These are phyloP conservation scores for Aspergillus fumigatus DNA, from an alignment of 2,329 filamentous ascomycete species.

Conservation along the genomic window DNA sequence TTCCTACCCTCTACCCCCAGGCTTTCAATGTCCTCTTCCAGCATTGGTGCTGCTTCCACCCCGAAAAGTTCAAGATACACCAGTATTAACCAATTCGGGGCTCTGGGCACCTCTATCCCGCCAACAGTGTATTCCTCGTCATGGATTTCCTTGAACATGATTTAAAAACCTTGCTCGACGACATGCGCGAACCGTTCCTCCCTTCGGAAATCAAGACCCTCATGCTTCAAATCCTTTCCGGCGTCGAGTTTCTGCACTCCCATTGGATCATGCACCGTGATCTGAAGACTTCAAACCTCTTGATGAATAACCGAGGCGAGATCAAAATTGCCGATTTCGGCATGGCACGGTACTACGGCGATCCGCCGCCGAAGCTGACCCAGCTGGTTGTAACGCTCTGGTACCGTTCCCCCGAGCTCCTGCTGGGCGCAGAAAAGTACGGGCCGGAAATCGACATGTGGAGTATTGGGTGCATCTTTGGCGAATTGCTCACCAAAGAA, in stretches of 20 bases:
- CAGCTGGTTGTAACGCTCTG: conserved; percentile 94
- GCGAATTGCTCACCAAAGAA: conserved; percentile 77
- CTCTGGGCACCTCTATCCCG: conserved; percentile 6
- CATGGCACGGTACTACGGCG: conserved; percentile 86
- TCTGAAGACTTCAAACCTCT: conserved; percentile 87
- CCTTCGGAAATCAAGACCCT: conserved; percentile 90
- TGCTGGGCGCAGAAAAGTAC: conserved; percentile 76
- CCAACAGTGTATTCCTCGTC: conserved; percentile 75
- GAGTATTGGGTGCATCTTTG: conserved; percentile 95
- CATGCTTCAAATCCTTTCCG: conserved; percentile 73
- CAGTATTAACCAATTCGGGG: conserved; percentile 30
- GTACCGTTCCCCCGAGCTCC: conserved; percentile 89
- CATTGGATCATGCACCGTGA: conserved; percentile 92
- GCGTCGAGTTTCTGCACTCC: conserved; percentile 78
- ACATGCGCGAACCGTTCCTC: conserved; percentile 91
- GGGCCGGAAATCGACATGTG: conserved; percentile 81
- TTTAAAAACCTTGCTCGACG: conserved; percentile 84
- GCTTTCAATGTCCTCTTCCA: neutral
- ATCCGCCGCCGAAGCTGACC: conserved; percentile 74
- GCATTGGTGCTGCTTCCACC: neutral
- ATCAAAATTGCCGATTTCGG: conserved; percentile 98
- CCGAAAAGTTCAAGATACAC: conserved; percentile 37
- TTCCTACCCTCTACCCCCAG: conserved; percentile 1
- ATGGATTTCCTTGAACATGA: conserved; percentile 98
- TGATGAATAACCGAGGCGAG: conserved; percentile 90